These are phyloP conservation scores for Juglanconis oblonga DNA, from an alignment of 2,329 filamentous ascomycete genomes.

Conservation along the genomic window DNA sequence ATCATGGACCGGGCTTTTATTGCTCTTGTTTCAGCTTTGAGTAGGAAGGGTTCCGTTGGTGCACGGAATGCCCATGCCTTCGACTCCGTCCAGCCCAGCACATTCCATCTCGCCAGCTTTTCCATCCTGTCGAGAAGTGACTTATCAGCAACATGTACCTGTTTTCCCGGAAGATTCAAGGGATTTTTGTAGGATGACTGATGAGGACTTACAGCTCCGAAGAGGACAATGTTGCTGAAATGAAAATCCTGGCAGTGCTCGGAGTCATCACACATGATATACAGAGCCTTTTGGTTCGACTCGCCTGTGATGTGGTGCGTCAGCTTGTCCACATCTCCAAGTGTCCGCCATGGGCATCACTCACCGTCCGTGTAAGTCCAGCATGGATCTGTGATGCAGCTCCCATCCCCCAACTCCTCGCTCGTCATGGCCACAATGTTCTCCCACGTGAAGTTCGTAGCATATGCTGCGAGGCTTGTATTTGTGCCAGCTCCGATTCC, in stretches of 20 bases:
- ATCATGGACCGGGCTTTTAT: too few relatives aligned
- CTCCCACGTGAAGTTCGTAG: slow-evolving; percentile 21
- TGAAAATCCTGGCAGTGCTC: slow-evolving; percentile 22
- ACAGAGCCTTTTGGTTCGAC: slow-evolving; percentile 17
- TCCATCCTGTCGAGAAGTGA: slow-evolving; percentile 10
- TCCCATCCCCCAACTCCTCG: slow-evolving; percentile 18
- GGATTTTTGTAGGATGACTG: too few relatives aligned
- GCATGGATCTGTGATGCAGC: slow-evolving; percentile 23
- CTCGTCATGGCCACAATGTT: slow-evolving; percentile 19
- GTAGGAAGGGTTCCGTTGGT: slow-evolving; percentile 18
- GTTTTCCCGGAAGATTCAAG: not conserved
- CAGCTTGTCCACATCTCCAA: not conserved
- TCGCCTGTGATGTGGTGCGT: slow-evolving; percentile 10
- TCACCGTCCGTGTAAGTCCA: slow-evolving; percentile 21
- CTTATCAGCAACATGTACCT: not conserved
- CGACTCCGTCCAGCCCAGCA: slow-evolving; percentile 20
- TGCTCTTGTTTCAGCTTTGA: not conserved
- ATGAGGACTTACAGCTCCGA: slow-evolving; percentile 18
- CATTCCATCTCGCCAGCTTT: slow-evolving; percentile 22
- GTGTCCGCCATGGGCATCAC: not conserved
- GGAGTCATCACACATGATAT: slow-evolving; percentile 20
- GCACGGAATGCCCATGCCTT: slow-evolving; percentile 22
- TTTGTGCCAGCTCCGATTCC: slow-evolving; percentile 10
- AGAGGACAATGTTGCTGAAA: slow-evolving; percentile 19
- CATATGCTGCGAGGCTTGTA: slow-evolving; percentile 20